Conservation (phyloP, 164 flowering plant species). For the grape (Vitis vinifera) region DNA sequence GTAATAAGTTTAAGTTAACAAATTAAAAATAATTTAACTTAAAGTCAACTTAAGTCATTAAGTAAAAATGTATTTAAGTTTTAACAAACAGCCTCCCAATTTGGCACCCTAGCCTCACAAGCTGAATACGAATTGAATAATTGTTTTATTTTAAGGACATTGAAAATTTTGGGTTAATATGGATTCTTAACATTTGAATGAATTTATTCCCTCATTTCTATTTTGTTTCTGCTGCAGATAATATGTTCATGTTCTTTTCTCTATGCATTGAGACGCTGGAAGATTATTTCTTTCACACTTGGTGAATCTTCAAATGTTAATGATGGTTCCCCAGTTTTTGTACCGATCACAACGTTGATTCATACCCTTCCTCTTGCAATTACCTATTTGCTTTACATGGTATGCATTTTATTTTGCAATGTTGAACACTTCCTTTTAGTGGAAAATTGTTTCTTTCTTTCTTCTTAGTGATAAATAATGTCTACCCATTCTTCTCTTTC, state of each 20-base stretch:
- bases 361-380: slow-evolving; percentile 52
- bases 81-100: no score
- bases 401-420: slow-evolving; percentile 11
- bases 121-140: no score
- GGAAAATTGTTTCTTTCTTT: not conserved
- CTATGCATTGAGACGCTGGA: slow-evolving; percentile 42
- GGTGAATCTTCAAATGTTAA: slow-evolving; percentile 28
- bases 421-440: not conserved
- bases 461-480: slow-evolving; percentile 2
- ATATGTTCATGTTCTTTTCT: slow-evolving; percentile 52
- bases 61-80: no score
- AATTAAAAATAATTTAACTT: no score
- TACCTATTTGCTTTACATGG: slow-evolving; percentile 57
- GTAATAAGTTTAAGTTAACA: no score
- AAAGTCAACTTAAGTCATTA: no score
- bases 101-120: no score
- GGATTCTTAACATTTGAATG: not conserved
- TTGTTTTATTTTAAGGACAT: no score
- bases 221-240: slow-evolving; percentile 38
- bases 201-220: not conserved
- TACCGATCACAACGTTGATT: slow-evolving; percentile 42
- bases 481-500: not conserved
- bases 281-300: slow-evolving; percentile 41
- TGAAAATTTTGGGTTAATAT: not conserved
- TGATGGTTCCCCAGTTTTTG: slow-evolving; percentile 33